Conservation (phyloP, 1,139 yeast species). For the Zygosaccharomyces sapae region DNA sequence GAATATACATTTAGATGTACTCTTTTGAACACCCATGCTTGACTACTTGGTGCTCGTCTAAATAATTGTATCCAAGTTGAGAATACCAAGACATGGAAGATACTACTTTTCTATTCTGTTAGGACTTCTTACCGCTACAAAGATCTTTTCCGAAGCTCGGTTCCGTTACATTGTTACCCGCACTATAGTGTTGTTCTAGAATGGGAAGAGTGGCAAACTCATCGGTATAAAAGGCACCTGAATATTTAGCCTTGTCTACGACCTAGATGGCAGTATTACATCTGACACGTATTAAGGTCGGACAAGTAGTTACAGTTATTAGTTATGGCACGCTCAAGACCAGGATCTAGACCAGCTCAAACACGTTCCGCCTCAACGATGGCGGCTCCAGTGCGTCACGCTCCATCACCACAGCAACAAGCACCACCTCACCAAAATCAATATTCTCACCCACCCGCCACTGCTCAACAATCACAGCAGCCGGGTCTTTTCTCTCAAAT, state of each 20-base stretch:
- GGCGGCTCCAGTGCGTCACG: constrained; percentile 45
- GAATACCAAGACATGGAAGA: too few species aligned
- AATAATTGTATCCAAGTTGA: too few species aligned
- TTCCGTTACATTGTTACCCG: neutral
- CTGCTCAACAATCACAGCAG: constrained; percentile 52
- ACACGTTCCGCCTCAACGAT: constrained; percentile 73
- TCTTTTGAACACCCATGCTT: too few species aligned
- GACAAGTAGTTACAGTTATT: too few species aligned
- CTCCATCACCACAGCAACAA: constrained; percentile 39
- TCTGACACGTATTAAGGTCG: too few species aligned
- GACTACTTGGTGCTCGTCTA: too few species aligned
- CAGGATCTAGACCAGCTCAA: constrained; percentile 50
- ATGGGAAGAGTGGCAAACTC: neutral
- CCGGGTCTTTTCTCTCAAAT: constrained; percentile 95
- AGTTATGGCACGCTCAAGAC: constrained; percentile 54
- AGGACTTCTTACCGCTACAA: neutral
- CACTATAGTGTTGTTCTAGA: neutral
- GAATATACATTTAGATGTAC: too few species aligned
- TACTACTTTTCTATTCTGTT: neutral
- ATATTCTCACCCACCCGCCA: constrained; percentile 39
- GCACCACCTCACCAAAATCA: constrained; percentile 23
- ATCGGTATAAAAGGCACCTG: neutral
- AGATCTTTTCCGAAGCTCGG: neutral
- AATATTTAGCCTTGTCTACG: neutral
- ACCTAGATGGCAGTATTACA: too few species aligned